Conservation (phyloP, 2,329 filamentous ascomycete genomes). For the Penicillium sp. region DNA sequence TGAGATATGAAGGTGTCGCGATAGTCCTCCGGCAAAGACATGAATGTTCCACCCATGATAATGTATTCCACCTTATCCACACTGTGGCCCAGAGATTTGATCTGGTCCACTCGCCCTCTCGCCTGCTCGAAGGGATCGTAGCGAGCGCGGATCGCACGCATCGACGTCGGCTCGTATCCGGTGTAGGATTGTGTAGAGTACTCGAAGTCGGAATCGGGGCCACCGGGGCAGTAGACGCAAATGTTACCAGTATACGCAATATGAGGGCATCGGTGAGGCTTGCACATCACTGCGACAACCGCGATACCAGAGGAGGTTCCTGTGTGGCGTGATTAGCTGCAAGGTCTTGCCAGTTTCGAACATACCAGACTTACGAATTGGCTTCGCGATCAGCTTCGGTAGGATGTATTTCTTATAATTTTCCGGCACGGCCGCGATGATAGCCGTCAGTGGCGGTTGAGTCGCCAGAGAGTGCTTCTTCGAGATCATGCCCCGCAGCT, state of each 20-base stretch:
- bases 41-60: conserved; percentile 99
- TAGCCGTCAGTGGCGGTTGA: conserved; percentile 90
- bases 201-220: conserved; percentile 97
- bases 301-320: conserved; percentile 95
- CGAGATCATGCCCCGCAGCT: conserved; percentile 80
- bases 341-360: not conserved
- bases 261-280: conserved; percentile 95
- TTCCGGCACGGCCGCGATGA: conserved; percentile 97
- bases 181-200: conserved; percentile 99
- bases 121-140: conserved; percentile 99
- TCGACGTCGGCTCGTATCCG: conserved; percentile 96
- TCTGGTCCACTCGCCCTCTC: conserved; percentile 91
- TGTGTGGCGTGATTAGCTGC: conserved; percentile 43
- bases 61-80: conserved; percentile 99
- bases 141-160: conserved; percentile 94
- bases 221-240: conserved; percentile 97
- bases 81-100: conserved; percentile 92
- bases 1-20: conserved; percentile 93
- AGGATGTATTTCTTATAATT: conserved; percentile 99
- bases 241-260: conserved; percentile 99
- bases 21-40: conserved; percentile 90
- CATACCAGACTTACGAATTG: conserved; percentile 69
- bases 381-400: conserved; percentile 94
- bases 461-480: conserved; percentile 91
- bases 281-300: conserved; percentile 99